These are phyloP conservation scores for Amaranthus tricolor DNA, from an alignment of 179 eudicot species.

Conservation along the genomic window DNA sequence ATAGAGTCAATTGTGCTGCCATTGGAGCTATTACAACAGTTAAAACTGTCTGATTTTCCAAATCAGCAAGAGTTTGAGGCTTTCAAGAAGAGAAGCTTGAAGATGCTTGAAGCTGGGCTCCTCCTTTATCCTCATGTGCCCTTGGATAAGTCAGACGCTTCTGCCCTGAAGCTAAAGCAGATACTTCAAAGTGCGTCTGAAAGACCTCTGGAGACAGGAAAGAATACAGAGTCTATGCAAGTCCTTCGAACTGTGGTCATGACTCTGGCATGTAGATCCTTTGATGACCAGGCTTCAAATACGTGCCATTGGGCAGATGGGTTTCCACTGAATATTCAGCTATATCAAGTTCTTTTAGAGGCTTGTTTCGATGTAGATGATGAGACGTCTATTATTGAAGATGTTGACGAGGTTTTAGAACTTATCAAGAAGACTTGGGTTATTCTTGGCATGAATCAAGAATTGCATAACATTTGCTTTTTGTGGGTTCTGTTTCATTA, in stretches of 20 bases:
- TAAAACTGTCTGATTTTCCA: conserved; percentile 75
- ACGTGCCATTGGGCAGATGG: conserved; percentile 98
- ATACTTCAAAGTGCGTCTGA: conserved; percentile 51
- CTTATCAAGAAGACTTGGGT: conserved; percentile 86
- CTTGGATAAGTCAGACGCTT: conserved; percentile 47
- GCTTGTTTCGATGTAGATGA: conserved; percentile 81
- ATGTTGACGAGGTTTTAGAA: conserved; percentile 84
- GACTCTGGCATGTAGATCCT: conserved; percentile 78
- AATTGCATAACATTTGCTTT: conserved; percentile 75
- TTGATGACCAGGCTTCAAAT: conserved; percentile 58
- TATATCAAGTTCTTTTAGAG: conserved; percentile 74
- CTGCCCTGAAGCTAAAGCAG: conserved; percentile 59
- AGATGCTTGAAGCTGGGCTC: conserved; percentile 83
- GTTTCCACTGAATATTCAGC: conserved; percentile 65
- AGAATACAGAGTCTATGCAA: conserved; percentile 68
- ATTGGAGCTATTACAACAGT: conserved; percentile 75
- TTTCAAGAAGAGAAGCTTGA: conserved; percentile 76
- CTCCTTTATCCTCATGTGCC: conserved; percentile 74
- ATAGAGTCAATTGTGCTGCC: conserved; percentile 78
- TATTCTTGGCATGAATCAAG: conserved; percentile 67
- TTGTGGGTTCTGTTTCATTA: conserved; percentile 73
- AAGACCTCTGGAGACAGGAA: conserved; percentile 68
- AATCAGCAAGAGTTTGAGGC: conserved; percentile 62
- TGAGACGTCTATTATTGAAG: conserved; percentile 66
- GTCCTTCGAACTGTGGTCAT: conserved; percentile 48